These are phyloP conservation scores for Myxozyma neotropica DNA, from an alignment of 805 yeast genomes.

Conservation along the genomic window DNA sequence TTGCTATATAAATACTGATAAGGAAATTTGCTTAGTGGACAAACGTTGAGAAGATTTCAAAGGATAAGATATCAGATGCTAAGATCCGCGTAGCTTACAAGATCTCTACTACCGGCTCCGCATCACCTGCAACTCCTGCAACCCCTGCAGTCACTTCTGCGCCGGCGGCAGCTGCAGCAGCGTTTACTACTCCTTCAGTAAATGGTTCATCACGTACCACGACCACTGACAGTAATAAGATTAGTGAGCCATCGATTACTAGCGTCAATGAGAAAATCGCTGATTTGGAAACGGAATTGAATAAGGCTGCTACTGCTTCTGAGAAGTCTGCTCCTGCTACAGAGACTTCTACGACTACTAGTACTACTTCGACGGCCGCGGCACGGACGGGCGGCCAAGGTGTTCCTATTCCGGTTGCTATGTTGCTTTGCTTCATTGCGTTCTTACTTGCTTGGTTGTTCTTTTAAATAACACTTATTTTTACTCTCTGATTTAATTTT, in stretches of 20 bases:
- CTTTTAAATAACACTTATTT: slow-evolving; percentile 45
- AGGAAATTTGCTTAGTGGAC: slow-evolving; percentile 15
- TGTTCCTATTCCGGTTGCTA: slow-evolving; percentile 58
- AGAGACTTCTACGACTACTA: slow-evolving; percentile 17
- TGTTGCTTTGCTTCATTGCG: slow-evolving; percentile 57
- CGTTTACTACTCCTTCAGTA: slow-evolving; percentile 25
- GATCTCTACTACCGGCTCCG: slow-evolving; percentile 6
- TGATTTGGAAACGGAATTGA: slow-evolving; percentile 25
- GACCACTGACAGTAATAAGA: too few relatives aligned
- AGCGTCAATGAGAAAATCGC: slow-evolving; percentile 15
- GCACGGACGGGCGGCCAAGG: slow-evolving; percentile 44
- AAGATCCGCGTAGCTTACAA: slow-evolving; percentile 27
- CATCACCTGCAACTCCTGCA: slow-evolving; percentile 13
- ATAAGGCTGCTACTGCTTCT: slow-evolving; percentile 17
- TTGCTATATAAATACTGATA: background rate
- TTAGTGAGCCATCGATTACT: slow-evolving; percentile 20
- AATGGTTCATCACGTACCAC: slow-evolving; percentile 14
- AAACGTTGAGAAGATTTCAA: slow-evolving; percentile 13
- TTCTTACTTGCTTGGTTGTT: slow-evolving; percentile 71
- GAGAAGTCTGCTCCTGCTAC: background rate
- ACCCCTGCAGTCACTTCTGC: slow-evolving; percentile 39
- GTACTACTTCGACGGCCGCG: slow-evolving; percentile 19
- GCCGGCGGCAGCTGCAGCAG: slow-evolving; percentile 6
- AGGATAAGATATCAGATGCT: slow-evolving; percentile 20
- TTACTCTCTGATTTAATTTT: background rate